These are phyloP conservation scores for Irpex rosettiformis DNA, from an alignment of 1,284 basidiomycete species.

Conservation along the genomic window DNA sequence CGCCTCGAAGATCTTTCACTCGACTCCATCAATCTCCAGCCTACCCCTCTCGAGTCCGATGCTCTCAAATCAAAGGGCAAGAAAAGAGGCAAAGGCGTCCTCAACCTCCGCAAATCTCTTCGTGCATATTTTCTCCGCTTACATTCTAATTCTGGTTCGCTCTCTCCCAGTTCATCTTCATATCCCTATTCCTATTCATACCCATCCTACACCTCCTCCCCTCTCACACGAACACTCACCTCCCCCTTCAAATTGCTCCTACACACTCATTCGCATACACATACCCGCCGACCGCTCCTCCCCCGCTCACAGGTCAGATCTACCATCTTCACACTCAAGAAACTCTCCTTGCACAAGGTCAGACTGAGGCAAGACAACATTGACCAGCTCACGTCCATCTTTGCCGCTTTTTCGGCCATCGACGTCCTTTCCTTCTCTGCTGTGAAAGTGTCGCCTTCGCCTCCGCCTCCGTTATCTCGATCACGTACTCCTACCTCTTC, in stretches of 20 bases:
- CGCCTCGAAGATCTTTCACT: background rate
- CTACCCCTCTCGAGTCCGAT: background rate
- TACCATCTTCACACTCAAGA: background rate
- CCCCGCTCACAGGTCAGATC: background rate
- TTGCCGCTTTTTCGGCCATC: background rate
- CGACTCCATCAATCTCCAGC: background rate
- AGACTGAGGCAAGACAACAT: background rate
- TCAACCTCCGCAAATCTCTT: background rate
- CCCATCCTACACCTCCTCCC: background rate
- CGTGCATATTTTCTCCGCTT: background rate
- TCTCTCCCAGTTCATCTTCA: background rate
- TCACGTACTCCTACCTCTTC: background rate
- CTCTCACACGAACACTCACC: background rate
- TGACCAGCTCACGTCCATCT: background rate
- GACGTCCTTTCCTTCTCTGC: too few species aligned
- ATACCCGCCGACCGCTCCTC: background rate
- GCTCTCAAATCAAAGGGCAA: background rate
- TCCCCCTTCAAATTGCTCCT: background rate
- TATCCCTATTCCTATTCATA: background rate
- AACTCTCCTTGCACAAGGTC: background rate
- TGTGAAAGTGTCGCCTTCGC: too few species aligned
- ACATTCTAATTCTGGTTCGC: background rate
- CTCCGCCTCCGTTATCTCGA: background rate
- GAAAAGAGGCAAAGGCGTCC: background rate
- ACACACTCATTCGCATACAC: background rate